phyloP scores from a whole-genome alignment of 2,329 filamentous ascomycete genomes.

The Fusarium sacchari region DNA sequence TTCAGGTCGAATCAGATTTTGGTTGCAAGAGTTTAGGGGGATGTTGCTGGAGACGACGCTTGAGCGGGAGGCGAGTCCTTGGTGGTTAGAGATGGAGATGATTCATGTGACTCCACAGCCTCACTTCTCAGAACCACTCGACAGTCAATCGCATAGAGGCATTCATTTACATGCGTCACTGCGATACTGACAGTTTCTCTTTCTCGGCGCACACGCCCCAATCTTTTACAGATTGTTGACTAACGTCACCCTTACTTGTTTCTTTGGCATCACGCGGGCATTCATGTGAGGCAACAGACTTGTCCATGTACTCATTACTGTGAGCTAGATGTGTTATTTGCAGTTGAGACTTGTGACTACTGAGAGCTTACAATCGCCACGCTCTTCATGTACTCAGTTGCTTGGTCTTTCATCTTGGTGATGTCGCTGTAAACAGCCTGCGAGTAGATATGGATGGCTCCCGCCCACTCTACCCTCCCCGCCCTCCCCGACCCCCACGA shows the following conservation, averaged over 20 bases:
- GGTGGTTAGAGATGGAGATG: background rate
- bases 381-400: background rate
- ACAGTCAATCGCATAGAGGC: rapidly evolving
- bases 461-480: too few species aligned
- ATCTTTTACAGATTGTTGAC: rapidly evolving
- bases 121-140: background rate
- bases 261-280: background rate
- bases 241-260: background rate
- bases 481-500: too few species aligned
- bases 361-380: background rate
- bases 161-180: background rate
- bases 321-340: background rate
- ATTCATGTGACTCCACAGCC: rapidly evolving
- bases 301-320: background rate
- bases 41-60: too few species aligned
- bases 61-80: background rate
- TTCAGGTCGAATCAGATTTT: rapidly evolving
- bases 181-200: rapidly evolving
- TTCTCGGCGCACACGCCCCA: rapidly evolving
- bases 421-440: background rate
- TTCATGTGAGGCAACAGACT: background rate
- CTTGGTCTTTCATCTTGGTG: background rate
- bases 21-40: too few species aligned
- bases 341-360: background rate
- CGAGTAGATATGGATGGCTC: background rate